These are phyloP conservation scores for Pezicula rhizophila DNA, from an alignment of 2,329 filamentous ascomycete genomes.

Conservation along the genomic window DNA sequence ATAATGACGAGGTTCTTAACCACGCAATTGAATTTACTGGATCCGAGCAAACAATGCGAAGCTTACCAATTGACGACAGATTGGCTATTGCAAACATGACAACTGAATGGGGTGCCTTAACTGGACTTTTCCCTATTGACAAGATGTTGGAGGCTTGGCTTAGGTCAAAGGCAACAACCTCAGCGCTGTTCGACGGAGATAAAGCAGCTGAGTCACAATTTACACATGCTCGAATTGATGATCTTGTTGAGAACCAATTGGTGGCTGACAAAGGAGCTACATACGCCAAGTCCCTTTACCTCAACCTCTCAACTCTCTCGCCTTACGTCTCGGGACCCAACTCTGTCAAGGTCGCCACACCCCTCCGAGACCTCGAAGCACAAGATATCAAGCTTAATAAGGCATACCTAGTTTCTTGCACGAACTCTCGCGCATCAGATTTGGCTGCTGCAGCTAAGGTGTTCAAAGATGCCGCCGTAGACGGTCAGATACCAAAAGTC, in stretches of 20 bases:
- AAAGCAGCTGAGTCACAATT: constrained; percentile 52
- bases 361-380: constrained; percentile 64
- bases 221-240: constrained; percentile 66
- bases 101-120: constrained; percentile 71
- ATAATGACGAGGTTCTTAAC: constrained; percentile 83
- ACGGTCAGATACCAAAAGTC: constrained; percentile 61
- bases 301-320: constrained; percentile 77
- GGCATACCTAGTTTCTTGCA: constrained; percentile 86
- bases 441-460: constrained; percentile 76
- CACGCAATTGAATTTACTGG: constrained; percentile 86
- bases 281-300: constrained; percentile 78
- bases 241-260: constrained; percentile 61
- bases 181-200: constrained; percentile 51
- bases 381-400: constrained; percentile 75
- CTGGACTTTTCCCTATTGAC: constrained; percentile 78
- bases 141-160: constrained; percentile 65
- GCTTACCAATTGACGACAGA: constrained; percentile 65
- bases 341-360: constrained; percentile 80
- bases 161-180: constrained; percentile 66
- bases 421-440: constrained; percentile 78
- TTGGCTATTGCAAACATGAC: constrained; percentile 77
- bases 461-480: constrained; percentile 67
- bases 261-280: constrained; percentile 68
- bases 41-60: constrained; percentile 68
- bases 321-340: constrained; percentile 86